Evolutionary conservation across 2,329 filamentous ascomycete species (phyloP).

Genomic region (Metarhizium guizhouense): DNA sequence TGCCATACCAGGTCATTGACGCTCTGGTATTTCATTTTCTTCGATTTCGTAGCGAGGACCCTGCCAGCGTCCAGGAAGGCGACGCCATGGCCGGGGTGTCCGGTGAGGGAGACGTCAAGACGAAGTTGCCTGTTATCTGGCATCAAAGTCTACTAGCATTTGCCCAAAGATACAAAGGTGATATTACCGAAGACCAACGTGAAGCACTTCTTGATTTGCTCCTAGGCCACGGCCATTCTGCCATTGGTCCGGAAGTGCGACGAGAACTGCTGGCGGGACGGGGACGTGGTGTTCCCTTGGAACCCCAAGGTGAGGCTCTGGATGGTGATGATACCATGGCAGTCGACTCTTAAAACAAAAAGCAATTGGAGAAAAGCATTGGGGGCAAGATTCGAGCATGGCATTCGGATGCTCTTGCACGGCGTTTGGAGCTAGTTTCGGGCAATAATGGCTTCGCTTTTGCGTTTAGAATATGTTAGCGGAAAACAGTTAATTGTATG

Average conservation of each 20-base stretch:
- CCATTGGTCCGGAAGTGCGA: constrained; percentile 85
- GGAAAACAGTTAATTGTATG: background rate
- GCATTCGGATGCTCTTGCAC: constrained; percentile 8
- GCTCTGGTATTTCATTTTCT: constrained; percentile 94
- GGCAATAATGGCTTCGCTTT: background rate
- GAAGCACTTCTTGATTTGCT: constrained; percentile 85
- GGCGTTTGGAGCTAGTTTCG: constrained; percentile 12
- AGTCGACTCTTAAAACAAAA: constrained; percentile 37
- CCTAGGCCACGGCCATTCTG: constrained; percentile 72
- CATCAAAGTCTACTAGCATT: constrained; percentile 90
- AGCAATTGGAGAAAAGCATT: background rate
- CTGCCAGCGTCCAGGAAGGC: constrained; percentile 39
- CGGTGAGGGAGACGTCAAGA: constrained; percentile 40
- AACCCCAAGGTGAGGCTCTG: constrained; percentile 43
- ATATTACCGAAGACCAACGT: constrained; percentile 90
- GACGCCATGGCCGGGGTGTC: constrained; percentile 44
- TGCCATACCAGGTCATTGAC: constrained; percentile 92
- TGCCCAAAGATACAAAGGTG: constrained; percentile 88
- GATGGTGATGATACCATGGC: constrained; percentile 92
- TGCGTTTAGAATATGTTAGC: background rate
- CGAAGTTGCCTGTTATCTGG: constrained; percentile 84
- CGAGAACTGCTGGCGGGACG: constrained; percentile 82
- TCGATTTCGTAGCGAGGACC: constrained; percentile 68
- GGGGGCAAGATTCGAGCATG: constrained; percentile 1
- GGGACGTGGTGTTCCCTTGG: constrained; percentile 64